Base-by-base conservation (phyloP, 2,329 filamentous ascomycete genomes). In the Hypoxylon sp. region DNA sequence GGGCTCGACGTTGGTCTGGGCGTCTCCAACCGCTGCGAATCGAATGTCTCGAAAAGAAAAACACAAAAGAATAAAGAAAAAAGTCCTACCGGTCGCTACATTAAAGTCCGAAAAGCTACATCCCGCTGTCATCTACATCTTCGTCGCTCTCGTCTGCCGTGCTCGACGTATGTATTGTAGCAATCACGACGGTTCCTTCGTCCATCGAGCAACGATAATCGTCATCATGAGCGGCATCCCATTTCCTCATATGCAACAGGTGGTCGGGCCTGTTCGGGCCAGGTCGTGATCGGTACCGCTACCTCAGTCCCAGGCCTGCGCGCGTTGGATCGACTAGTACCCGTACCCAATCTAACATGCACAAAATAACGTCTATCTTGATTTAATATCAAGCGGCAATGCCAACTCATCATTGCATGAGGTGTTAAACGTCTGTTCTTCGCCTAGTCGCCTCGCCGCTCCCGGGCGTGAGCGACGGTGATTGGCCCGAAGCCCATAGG, bases 391-490 rank as follows among this genome's bases (percentile, higher is more conserved):
- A 82, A 85, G 81, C 81, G 79, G 85, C 84, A 87, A 79, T 91
- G 89, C 88, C 89, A 91, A 87, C 89, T 89, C 89, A 91, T 91
- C 89, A 87, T 79, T 91, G 88, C 89, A 89, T 91, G 84, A 84
- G 82, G 75, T 79, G 78, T 79, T 79, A 76, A 78, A 78, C 77
- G 73, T 79, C 79, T 78, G 75, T 77, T 76, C 75, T 78, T 74
- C 78, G 76, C 78, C 78, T 79, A 78, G 77, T 77, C 78, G 76
- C 77, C 76, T 79, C 71, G 77, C 77, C 74, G 74, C 70, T 72
- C 74, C 70, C 70, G 68, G 69, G 64, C 67, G 53, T 66, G 55
- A 45, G 24, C 60, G 38, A 22, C 42, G n/a, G 46, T 64, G 64
- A 74, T 75, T 75, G 73, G 73, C 63, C 71, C 69, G 71, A 71